Conservation (phyloP, 2,329 filamentous ascomycete species). For the Aureobasidium musti region DNA sequence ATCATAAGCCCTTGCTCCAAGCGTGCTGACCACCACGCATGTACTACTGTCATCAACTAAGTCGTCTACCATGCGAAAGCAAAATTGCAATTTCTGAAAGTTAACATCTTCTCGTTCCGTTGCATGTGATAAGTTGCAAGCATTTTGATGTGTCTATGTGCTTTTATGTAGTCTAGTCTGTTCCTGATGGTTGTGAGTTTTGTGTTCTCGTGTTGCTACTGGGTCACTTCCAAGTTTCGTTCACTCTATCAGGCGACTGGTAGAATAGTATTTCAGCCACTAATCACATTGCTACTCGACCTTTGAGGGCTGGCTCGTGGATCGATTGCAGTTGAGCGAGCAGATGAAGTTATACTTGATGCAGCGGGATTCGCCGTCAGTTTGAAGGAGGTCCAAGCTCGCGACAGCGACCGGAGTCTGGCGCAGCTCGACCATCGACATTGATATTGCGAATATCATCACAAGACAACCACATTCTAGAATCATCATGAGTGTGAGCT, state of each 20-base stretch:
- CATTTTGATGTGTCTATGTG: background rate
- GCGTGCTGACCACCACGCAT: constrained; percentile 7
- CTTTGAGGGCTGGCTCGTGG: background rate
- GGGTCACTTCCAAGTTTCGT: background rate
- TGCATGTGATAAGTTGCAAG: background rate
- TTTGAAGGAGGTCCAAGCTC: constrained; percentile 1
- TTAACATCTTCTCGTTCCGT: background rate
- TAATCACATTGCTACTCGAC: background rate
- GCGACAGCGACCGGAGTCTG: constrained; percentile 17
- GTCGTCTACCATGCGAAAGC: constrained; percentile 23
- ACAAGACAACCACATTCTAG: constrained; percentile 2
- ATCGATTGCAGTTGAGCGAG: background rate
- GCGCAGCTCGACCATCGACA: constrained; percentile 16
- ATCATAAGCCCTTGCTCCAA: constrained; percentile 12
- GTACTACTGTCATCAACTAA: constrained; percentile 28
- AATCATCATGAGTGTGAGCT: constrained; percentile 20
- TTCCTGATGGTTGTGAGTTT: background rate
- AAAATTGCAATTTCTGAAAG: constrained; percentile 29
- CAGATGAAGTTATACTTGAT: constrained; percentile 1
- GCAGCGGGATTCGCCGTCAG: background rate
- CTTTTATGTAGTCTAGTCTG: background rate
- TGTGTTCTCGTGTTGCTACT: background rate
- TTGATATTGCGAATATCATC: constrained; percentile 11
- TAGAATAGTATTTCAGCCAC: no score
- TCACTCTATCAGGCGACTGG: background rate